Conservation (phyloP, 1,284 basidiomycete genomes). For the Taiwanofungus camphoratus region DNA sequence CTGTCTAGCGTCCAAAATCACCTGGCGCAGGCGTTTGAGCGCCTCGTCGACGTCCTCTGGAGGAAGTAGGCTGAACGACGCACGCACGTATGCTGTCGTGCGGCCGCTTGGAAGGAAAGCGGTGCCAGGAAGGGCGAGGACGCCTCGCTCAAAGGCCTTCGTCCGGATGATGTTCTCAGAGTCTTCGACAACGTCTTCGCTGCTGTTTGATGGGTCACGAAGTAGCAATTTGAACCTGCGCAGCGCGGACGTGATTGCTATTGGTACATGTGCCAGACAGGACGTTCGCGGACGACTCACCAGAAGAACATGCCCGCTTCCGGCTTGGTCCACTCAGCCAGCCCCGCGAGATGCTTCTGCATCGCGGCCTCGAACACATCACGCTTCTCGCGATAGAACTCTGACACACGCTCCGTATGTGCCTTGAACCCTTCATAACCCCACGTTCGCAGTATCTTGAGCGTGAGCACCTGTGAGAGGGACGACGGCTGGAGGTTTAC, state of each 20-base stretch:
- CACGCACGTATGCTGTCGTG: constrained; percentile 70
- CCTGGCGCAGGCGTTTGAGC: constrained; percentile 58
- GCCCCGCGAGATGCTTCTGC: constrained; percentile 63
- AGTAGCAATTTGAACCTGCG: constrained; percentile 64
- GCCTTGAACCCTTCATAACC: constrained; percentile 71
- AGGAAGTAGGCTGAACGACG: constrained; percentile 74
- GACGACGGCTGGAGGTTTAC: constrained; percentile 78
- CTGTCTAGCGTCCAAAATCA: constrained; percentile 25
- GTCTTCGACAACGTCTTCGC: constrained; percentile 49
- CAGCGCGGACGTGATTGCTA: constrained; percentile 9
- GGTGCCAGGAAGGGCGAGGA: constrained; percentile 84
- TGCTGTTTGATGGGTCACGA: constrained; percentile 10
- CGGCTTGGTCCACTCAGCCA: constrained; percentile 82
- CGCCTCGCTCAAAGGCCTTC: constrained; percentile 75
- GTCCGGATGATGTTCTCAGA: constrained; percentile 74
- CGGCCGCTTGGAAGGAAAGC: constrained; percentile 70
- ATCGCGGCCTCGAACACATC: constrained; percentile 79
- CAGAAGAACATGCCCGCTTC: constrained; percentile 92
- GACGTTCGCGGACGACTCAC: constrained; percentile 34
- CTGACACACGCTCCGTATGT: constrained; percentile 69
- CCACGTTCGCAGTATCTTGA: constrained; percentile 72
- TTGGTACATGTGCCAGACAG: constrained; percentile 8
- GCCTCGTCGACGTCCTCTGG: constrained; percentile 73
- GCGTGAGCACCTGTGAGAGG: constrained; percentile 74
- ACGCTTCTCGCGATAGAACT: constrained; percentile 77